Percentiles rank a stretch among this genome's conserved stretches.
These are phyloP conservation scores for Choanephora cucurbitarum DNA, from an alignment of 371 early-diverging fungal genomes.

Conservation along the genomic window DNA sequence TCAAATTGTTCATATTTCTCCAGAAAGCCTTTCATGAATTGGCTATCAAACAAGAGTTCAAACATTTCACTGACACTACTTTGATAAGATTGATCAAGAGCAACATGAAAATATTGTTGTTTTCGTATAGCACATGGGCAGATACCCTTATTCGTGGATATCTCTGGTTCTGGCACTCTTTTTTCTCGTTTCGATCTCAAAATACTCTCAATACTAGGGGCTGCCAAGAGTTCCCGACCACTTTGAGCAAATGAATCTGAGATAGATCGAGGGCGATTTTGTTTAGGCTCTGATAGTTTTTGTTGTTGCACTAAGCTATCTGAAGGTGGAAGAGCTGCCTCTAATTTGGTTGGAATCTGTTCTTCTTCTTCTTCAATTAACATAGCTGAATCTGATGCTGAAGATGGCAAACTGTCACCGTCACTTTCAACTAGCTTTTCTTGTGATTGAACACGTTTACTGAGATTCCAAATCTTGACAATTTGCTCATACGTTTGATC, in stretches of 20 bases:
- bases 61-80: slow-evolving; percentile 45
- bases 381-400: slow-evolving; percentile 13
- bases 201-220: slow-evolving; percentile 1
- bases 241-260: slow-evolving; percentile 16
- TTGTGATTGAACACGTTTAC: slow-evolving; percentile 11
- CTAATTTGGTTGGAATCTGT: not conserved
- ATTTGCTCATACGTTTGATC: slow-evolving; percentile 77
- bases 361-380: not conserved
- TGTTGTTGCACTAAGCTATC: not conserved
- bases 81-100: slow-evolving; percentile 42
- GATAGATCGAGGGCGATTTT: slow-evolving; percentile 21
- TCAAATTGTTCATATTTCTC: slow-evolving; percentile 34
- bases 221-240: not conserved
- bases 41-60: slow-evolving; percentile 39
- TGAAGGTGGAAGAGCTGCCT: no score
- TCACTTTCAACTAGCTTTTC: slow-evolving; percentile 2
- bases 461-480: slow-evolving; percentile 65
- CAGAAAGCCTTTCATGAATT: slow-evolving; percentile 29
- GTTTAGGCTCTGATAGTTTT: not conserved
- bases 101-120: slow-evolving; percentile 42
- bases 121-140: slow-evolving; percentile 49
- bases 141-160: slow-evolving; percentile 16
- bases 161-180: not conserved
- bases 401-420: slow-evolving; percentile 8
- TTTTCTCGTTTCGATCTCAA: slow-evolving; percentile 1